Percentiles rank a stretch among this genome's conserved stretches.
Conservation (phyloP, 257 asterid genomes). For the Catharanthus roseus region DNA sequence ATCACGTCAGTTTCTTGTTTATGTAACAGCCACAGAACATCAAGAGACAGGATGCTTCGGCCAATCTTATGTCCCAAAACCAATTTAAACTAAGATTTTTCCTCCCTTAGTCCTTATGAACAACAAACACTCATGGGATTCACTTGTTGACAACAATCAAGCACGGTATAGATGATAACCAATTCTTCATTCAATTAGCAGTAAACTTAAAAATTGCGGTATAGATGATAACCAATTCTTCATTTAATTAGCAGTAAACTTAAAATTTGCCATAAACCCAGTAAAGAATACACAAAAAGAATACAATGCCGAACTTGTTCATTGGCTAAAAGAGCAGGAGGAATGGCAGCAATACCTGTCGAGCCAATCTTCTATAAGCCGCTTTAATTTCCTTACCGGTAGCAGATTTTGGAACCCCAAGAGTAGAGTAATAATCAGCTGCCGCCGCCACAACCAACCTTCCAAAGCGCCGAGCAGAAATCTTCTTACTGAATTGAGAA, state of each 20-base stretch:
- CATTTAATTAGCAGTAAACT: neutral
- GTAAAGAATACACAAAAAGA: neutral
- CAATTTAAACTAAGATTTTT: neutral
- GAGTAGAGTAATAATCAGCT: constrained; percentile 88
- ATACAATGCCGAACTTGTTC: constrained; percentile 3
- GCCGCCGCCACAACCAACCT: constrained; percentile 67
- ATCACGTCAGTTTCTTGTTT: neutral
- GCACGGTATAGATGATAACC: too few species aligned
- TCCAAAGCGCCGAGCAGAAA: constrained; percentile 54
- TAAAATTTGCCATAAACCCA: neutral
- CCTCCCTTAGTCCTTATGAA: neutral
- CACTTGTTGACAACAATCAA: neutral
- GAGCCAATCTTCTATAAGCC: constrained; percentile 90
- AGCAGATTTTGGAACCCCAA: constrained; percentile 94
- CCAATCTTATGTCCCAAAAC: neutral
- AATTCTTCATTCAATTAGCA: too few species aligned
- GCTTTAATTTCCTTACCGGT: constrained; percentile 75
- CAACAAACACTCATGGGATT: neutral
- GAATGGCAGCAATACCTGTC: constrained; percentile 55
- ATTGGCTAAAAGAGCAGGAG: constrained; percentile 2
- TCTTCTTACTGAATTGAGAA: constrained; percentile 48
- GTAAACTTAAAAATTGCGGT: neutral
- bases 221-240: neutral
- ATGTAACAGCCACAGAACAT: neutral
- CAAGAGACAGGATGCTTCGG: neutral